Evolutionary conservation across 768 basidiomycete genomes (phyloP).

Genomic region (Thelephora aurantiotincta): DNA sequence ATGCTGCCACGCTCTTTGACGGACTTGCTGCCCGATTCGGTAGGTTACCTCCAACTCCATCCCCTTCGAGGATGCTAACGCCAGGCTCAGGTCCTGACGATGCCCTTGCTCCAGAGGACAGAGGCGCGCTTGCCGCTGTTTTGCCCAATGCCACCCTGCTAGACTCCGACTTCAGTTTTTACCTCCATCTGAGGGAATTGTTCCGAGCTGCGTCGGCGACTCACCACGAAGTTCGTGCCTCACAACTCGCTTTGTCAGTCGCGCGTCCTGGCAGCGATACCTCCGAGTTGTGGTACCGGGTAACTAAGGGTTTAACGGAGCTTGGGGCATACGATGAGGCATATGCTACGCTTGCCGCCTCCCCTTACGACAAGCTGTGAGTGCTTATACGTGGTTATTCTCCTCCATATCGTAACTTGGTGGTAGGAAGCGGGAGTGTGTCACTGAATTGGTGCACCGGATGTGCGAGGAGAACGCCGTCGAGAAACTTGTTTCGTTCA

Average conservation of each 20-base stretch:
- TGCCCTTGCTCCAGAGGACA: constrained; percentile 43
- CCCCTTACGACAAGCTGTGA: constrained; percentile 69
- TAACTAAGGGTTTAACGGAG: constrained; percentile 65
- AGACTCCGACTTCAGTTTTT: constrained; percentile 58
- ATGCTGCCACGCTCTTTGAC: constrained; percentile 60
- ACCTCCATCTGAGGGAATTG: constrained; percentile 59
- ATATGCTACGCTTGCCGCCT: constrained; percentile 61
- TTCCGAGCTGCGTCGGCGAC: constrained; percentile 49
- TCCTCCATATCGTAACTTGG: not conserved
- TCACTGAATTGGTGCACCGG: constrained; percentile 69
- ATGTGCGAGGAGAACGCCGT: constrained; percentile 89
- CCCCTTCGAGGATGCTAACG: constrained; percentile 7
- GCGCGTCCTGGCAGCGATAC: constrained; percentile 39
- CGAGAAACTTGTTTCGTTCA: constrained; percentile 62
- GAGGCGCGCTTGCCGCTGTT: constrained; percentile 44
- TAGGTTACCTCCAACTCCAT: constrained; percentile 19
- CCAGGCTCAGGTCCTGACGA: constrained; percentile 28
- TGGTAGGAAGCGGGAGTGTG: constrained; percentile 66
- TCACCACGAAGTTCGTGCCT: constrained; percentile 57
- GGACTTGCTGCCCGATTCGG: constrained; percentile 66
- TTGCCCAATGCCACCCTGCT: constrained; percentile 43
- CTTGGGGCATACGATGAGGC: constrained; percentile 76
- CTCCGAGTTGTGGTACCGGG: constrained; percentile 61
- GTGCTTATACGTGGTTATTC: constrained; percentile 18
- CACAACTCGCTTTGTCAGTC: constrained; percentile 67